Evolutionary conservation across 148 eudicot species (phyloP), one percentile per base, ranked within the genome.

Genomic region (Nyssa sinensis): DNA sequence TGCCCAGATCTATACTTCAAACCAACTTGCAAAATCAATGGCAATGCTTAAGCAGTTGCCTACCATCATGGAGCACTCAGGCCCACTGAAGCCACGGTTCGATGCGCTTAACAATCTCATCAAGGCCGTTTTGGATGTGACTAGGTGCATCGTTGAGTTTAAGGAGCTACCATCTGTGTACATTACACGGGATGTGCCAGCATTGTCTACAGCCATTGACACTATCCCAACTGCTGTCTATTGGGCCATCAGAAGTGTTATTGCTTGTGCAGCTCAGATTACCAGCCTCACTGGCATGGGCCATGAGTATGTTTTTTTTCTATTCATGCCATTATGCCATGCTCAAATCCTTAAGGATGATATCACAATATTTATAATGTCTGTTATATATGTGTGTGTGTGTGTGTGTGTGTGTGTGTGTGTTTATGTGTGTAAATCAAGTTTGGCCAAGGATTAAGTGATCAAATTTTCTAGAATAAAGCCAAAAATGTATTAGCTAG

Each of bases 201-300:
- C 74, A 25, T 64, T 84, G 23, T 74, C 74, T 68, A 74, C 79
- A 25, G 84, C 79, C 5, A 32, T 70, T 28, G 55, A 23, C 49
- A 77, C 73, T 69, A 73, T 87, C 71, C 90, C 90, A 0, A 70
- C 84, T 65, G 84, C 88, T 68, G 87, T 87, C 3, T 87, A 84
- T 34, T 87, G 88, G 88, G 66, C 73, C 49, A 49, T 80, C 44
- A 78, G 88, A 67, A 77, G 86, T 37, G 37, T 76, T 37, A 62
- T 82, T 12, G 83, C 81, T 71, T 85, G 83, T 57, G 82, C 84
- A 0, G 35, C 82, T 8, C 79, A 80, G 29, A 81, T 87, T 58
- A 63, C 83, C 3, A 69, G 76, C 30, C 41, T 87, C 21, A 78
- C 86, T 62, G 67, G 75, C 75, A 69, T 72, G 35, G 81, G 82